Evolutionary conservation across 345 rosid species (phyloP).

Genomic region (Barbarea vulgaris): DNA sequence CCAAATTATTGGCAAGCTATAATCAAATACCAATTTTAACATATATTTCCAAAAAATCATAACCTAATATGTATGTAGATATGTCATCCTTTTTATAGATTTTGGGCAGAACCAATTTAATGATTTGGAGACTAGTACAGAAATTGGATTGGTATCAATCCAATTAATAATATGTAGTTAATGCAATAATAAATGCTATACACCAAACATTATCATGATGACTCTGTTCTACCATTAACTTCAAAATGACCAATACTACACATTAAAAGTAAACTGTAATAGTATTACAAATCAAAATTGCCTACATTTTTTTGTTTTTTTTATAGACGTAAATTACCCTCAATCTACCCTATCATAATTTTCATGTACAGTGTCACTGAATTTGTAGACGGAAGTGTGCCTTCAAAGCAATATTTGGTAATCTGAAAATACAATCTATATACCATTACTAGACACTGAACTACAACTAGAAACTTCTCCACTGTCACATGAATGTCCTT

Average conservation of each 20-base stretch:
- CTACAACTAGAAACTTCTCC: slow-evolving; percentile 29
- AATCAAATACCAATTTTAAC: slow-evolving; percentile 11
- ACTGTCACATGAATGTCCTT: slow-evolving; percentile 37
- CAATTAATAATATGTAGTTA: slow-evolving; percentile 26
- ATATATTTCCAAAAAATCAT: background rate
- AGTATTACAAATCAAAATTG: background rate
- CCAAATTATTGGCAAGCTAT: background rate
- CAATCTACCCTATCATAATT: slow-evolving; percentile 26
- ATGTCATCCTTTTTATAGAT: slow-evolving; percentile 16
- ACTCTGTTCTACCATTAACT: slow-evolving; percentile 37
- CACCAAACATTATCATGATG: slow-evolving; percentile 43
- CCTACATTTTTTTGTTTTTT: background rate
- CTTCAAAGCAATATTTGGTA: slow-evolving; percentile 36
- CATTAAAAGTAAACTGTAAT: slow-evolving; percentile 9
- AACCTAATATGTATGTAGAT: background rate
- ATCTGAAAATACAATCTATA: slow-evolving; percentile 19
- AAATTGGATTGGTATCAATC: slow-evolving; percentile 35
- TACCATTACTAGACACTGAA: slow-evolving; percentile 35
- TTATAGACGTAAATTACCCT: background rate
- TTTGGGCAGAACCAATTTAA: slow-evolving; percentile 35
- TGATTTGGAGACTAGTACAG: slow-evolving; percentile 40
- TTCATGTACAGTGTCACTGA: slow-evolving; percentile 25
- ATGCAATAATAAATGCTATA: slow-evolving; percentile 43
- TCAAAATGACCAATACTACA: slow-evolving; percentile 18
- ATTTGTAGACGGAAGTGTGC: slow-evolving; percentile 27